A percentile compares a stretch with the other conserved stretches of the same genome.
Conservation (phyloP, 2,329 filamentous ascomycete genomes). For the Stagonosporopsis tanaceti region DNA sequence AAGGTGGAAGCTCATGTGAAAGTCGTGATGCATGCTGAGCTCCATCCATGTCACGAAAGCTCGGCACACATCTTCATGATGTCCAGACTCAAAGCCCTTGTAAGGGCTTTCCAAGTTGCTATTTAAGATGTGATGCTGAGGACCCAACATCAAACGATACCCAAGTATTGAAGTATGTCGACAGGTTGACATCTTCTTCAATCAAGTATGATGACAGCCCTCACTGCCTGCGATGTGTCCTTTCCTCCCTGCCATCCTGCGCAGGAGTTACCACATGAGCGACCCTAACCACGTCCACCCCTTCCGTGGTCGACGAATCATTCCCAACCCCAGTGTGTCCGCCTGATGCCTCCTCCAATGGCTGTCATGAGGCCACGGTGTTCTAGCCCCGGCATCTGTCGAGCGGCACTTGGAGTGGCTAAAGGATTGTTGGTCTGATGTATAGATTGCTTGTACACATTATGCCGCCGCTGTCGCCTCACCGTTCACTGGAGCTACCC, state of each 20-base stretch:
- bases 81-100: neutral
- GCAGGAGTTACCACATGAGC: neutral
- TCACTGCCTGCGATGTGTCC: neutral
- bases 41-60: neutral
- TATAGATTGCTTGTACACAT: neutral
- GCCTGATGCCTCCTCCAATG: constrained; percentile 2
- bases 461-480: constrained; percentile 32
- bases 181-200: neutral
- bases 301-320: neutral
- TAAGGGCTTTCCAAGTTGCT: neutral
- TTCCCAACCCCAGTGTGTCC: neutral
- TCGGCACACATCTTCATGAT: neutral
- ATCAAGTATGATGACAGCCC: neutral
- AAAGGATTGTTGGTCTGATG: neutral
- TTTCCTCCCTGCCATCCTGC: neutral
- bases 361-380: constrained; percentile 4
- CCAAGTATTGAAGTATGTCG: neutral
- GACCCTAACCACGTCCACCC: neutral
- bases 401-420: neutral
- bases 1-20: constrained; percentile 17
- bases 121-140: neutral
- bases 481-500: constrained; percentile 55
- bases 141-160: neutral
- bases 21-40: constrained; percentile 8
- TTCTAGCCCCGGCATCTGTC: constrained; percentile 3